phyloP scores from a whole-genome alignment of 148 eudicot species.

The Nyssa sinensis region DNA sequence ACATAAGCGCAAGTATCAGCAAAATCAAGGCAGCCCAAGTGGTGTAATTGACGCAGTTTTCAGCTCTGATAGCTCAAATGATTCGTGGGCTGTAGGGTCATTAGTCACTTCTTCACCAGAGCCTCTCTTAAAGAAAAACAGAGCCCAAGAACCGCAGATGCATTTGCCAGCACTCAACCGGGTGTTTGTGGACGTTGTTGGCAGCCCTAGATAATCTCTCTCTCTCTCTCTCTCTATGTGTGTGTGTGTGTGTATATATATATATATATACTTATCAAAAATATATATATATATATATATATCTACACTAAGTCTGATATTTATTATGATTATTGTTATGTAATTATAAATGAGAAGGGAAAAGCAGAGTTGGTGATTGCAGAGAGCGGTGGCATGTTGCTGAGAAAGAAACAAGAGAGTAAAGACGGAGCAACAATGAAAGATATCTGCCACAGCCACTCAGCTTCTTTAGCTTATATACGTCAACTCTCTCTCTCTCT shows the following conservation, averaged over 20 bases:
- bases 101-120: conserved; percentile 32
- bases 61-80: conserved; percentile 50
- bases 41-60: conserved; percentile 43
- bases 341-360: background rate
- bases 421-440: conserved; percentile 13
- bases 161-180: conserved; percentile 45
- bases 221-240: conserved; percentile 8
- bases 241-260: no score
- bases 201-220: conserved; percentile 45
- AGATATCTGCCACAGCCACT: conserved; percentile 23
- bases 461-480: conserved; percentile 2
- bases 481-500: background rate
- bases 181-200: conserved; percentile 51
- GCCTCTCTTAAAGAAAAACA: conserved; percentile 22
- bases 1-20: conserved; percentile 18
- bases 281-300: no score
- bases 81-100: conserved; percentile 33
- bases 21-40: conserved; percentile 44
- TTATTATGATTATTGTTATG: no score
- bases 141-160: conserved; percentile 52
- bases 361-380: background rate
- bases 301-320: no score
- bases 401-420: background rate
- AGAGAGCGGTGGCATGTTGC: background rate
- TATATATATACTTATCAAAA: no score